Base-by-base conservation (phyloP, 163 green algal genomes). In the Coccomyxa subellipsoidea region DNA sequence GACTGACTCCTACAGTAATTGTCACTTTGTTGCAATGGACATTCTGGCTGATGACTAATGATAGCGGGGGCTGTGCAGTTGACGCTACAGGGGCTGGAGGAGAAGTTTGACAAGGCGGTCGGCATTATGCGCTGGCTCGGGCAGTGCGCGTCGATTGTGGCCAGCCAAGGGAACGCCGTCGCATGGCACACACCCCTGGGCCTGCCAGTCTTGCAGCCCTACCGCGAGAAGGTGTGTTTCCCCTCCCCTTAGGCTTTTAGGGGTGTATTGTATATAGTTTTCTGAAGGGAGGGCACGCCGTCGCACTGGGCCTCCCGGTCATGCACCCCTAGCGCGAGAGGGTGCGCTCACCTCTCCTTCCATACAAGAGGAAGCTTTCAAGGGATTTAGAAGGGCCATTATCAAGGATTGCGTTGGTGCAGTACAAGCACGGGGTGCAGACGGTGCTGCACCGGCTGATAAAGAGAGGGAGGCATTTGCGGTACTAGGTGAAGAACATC, bases 121-220 rank as follows among this genome's bases (percentile, higher is more conserved):
- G 81, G 87, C 27, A 96, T 98, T 85, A 98, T 98, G 93, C 73
- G 79, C 36, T 99, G 96, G 96, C 93, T 99, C n/a, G 81, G 83
- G 0, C 70, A 94, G 7, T 97, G 91, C 81, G 96, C 96, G 0
- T 72, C 80, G 15, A 29, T 92, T 15, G 88, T 96, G 34, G 88
- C 92, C 12, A 84, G 86, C 3, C 31, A 32, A 34, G 88, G 89
- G 25, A 38, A 91, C 6, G 79, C 90, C 0, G 94, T 99, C 35
- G 36, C 54, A 18, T 99, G 96, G 96, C 92, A 77, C 73, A 98
- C 91, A 12, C 96, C 96, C 0, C 85, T 99, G 80, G 96, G 96
- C 35, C 92, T 99, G 78, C 96, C 95, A 9, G 91, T 98, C 32
- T 85, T 95, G 72, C 96, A 99, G 89, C 96, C 96, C 38, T 99